Conservation (phyloP, 75 land plant species). For the Azolla pinnata region DNA sequence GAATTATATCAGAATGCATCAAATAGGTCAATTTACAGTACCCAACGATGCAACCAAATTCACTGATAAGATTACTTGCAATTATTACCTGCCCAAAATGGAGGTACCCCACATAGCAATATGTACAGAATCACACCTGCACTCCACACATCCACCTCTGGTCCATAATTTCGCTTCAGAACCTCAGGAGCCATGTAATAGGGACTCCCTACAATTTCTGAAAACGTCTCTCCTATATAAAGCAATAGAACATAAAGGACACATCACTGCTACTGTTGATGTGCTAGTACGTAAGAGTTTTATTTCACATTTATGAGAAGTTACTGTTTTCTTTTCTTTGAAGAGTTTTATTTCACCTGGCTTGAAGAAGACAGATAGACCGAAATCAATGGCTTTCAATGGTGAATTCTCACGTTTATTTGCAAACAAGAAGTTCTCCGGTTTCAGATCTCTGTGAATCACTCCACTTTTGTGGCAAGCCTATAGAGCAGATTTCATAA, state of each 20-base stretch:
- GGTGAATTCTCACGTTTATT: constrained; percentile 19
- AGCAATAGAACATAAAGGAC: neutral
- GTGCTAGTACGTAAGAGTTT: neutral
- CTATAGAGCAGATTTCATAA: no score
- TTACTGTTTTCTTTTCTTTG: no score
- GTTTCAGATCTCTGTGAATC: constrained; percentile 33
- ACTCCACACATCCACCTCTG: no score
- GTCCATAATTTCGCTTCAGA: no score
- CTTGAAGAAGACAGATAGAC: constrained; percentile 19
- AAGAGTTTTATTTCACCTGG: no score
- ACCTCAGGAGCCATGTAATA: no score
- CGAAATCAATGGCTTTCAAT: constrained; percentile 29
- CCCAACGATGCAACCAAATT: no score
- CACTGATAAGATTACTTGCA: neutral
- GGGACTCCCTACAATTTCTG: constrained; percentile 9
- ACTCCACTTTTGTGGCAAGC: constrained; percentile 29
- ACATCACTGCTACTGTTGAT: neutral
- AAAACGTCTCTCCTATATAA: constrained; percentile 6
- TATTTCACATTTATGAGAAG: neutral
- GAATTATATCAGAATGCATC: no score
- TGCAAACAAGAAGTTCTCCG: constrained; percentile 20
- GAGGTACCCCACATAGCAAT: no score
- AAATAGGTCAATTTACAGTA: no score
- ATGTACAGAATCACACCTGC: no score
- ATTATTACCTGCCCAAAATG: constrained; percentile 52